Evolutionary conservation across 805 yeast genomes (phyloP).

Genomic region (Metschnikowia henanensis): DNA sequence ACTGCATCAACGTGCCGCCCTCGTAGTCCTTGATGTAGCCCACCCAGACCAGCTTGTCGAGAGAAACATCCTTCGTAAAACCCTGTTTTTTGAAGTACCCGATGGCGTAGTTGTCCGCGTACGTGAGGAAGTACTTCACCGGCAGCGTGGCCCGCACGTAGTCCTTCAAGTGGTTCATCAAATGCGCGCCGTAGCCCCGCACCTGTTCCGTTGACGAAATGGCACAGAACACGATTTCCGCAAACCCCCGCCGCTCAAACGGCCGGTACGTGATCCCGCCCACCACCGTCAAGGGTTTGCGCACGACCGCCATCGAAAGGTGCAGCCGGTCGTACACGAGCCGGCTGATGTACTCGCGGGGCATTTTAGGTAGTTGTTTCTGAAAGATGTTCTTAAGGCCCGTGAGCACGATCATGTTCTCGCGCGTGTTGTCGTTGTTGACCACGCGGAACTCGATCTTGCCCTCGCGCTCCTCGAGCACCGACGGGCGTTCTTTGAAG

Average conservation of each 20-base stretch:
- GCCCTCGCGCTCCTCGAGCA: conserved; percentile 89
- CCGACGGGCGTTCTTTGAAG: conserved; percentile 92
- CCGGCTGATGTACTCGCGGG: conserved; percentile 92
- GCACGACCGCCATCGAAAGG: conserved; percentile 91
- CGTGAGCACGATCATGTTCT: conserved; percentile 86
- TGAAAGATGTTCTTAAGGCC: conserved; percentile 96
- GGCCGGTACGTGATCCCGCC: conserved; percentile 98
- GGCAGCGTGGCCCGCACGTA: conserved; percentile 88
- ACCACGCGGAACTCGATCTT: conserved; percentile 95
- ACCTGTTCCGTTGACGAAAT: conserved; percentile 97
- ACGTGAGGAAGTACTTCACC: conserved; percentile 83
- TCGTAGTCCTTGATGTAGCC: conserved; percentile 99
- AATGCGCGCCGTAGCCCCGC: conserved; percentile 96
- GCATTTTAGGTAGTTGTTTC: conserved; percentile 98
- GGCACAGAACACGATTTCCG: conserved; percentile 98
- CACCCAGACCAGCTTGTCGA: conserved; percentile 90
- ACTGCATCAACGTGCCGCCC: conserved; percentile 98
- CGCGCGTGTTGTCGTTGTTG: conserved; percentile 87
- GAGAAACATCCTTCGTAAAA: conserved; percentile 89
- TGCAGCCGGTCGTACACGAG: conserved; percentile 94
- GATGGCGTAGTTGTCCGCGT: conserved; percentile 98
- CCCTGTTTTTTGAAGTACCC: conserved; percentile 99
- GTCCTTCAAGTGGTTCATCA: conserved; percentile 97
- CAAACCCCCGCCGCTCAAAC: conserved; percentile 85
- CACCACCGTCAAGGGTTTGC: conserved; percentile 91